Evolutionary conservation across 768 basidiomycete species (phyloP), one percentile per base, ranked within the genome.

Genomic region (Tephrocybe sp.): DNA sequence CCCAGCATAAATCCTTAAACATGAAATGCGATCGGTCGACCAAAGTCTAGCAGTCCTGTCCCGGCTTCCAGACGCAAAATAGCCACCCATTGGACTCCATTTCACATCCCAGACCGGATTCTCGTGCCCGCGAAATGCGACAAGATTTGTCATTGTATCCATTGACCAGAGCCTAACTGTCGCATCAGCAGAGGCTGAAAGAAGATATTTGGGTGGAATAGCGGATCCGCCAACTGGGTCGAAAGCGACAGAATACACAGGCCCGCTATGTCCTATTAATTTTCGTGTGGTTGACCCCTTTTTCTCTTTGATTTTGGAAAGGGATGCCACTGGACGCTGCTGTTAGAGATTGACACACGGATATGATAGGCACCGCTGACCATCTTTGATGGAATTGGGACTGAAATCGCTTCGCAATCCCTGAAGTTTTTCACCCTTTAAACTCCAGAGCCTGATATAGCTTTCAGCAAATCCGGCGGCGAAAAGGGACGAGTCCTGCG

Each of bases 91-190:
- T 9, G 97, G 96, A 62, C 92, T 95, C 97, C 97, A 99, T 65
- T 98, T 88, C 11, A 96, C 94, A 60, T 98, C 97, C 97, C 97
- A 99, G 0, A 99, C 86, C 0, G 97, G 94, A 66, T 97, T 95
- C 64, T 95, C 87, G 60, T 99, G 97, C 0, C 97, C 96, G 31
- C 93, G 81, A 64, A 94, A 99, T 5, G 88, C 94, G 16, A 94
- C 94, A 9, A 98, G 71, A 60, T 97, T 97, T 13, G 89, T 82
- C 78, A 93, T 84, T 0, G 96, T 97, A 56, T 98, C 93, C 68
- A 98, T 72, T 5, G 93, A 96, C 97, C 97, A 99, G 16, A 99
- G 70, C 11, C 97, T 84, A 38, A 86, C 73, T 0, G 96, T 95
- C 1, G 89, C 83, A 64, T 99, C 97, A 39, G 94, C 91, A 12